Conservation (phyloP, 1,284 basidiomycete genomes). For the Cryptococcus hybrid region DNA sequence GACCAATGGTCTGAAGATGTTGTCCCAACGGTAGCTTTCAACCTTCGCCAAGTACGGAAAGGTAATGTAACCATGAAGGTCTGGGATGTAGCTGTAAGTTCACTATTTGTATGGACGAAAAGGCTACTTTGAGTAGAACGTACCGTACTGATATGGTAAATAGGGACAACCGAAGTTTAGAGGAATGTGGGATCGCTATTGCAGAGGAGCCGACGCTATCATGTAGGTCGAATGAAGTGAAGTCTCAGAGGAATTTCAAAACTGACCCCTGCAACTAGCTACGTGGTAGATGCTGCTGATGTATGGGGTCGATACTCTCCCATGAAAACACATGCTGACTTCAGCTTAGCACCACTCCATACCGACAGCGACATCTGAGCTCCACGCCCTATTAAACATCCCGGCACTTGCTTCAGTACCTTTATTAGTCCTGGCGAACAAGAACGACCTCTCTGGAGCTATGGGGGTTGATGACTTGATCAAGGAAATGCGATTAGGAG, state of each 20-base stretch:
- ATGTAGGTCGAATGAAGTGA: conserved; percentile 61
- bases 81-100: conserved; percentile 79
- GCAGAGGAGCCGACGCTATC: conserved; percentile 89
- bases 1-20: conserved; percentile 95
- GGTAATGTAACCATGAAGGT: conserved; percentile 90
- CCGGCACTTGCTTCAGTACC: conserved; percentile 75
- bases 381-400: conserved; percentile 79
- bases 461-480: conserved; percentile 85
- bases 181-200: conserved; percentile 82
- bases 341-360: conserved; percentile 55
- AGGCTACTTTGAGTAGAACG: conserved; percentile 50
- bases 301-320: conserved; percentile 53
- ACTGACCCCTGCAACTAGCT: conserved; percentile 56
- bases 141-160: background rate
- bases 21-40: conserved; percentile 91
- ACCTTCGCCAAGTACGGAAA: conserved; percentile 65
- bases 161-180: conserved; percentile 89
- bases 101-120: background rate
- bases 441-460: conserved; percentile 83
- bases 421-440: conserved; percentile 90
- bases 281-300: conserved; percentile 85
- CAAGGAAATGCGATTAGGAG: conserved; percentile 71
- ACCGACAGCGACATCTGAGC: conserved; percentile 81
- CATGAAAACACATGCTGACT: background rate
- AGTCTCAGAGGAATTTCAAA: background rate